These are phyloP conservation scores for Phytophthora pini DNA, from an alignment of 352 stramenopile species.

Conservation along the genomic window DNA sequence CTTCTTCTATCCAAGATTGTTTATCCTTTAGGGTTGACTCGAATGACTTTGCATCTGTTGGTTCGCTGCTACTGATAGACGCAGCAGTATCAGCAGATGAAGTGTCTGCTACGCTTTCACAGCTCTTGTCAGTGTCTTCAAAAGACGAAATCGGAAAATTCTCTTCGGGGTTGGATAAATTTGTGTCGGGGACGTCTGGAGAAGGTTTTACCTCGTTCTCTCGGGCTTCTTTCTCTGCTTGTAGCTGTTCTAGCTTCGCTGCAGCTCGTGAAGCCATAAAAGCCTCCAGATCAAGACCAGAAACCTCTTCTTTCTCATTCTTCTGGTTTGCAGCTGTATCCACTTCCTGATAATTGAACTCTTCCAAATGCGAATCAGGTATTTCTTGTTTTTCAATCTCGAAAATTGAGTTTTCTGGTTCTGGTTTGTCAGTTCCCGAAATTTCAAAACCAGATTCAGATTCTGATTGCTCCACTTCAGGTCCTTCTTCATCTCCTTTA, in stretches of 20 bases:
- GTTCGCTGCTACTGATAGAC: background rate
- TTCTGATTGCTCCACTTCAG: background rate
- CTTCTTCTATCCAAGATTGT: slow-evolving; percentile 21
- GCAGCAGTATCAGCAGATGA: background rate
- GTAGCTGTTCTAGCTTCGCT: slow-evolving; percentile 47
- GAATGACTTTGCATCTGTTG: background rate
- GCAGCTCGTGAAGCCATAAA: slow-evolving; percentile 51
- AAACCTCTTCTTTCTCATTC: slow-evolving; percentile 11
- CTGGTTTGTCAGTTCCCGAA: background rate
- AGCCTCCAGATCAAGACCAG: slow-evolving; percentile 36
- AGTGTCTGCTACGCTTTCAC: background rate
- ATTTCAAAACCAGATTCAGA: slow-evolving; percentile 1
- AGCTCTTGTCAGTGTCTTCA: no score
- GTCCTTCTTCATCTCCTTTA: background rate
- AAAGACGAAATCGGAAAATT: no score
- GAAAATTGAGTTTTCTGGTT: slow-evolving; percentile 1
- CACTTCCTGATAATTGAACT: background rate
- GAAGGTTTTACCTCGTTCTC: background rate
- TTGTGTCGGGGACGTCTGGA: background rate
- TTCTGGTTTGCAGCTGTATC: slow-evolving; percentile 6
- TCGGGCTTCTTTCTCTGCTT: slow-evolving; percentile 36
- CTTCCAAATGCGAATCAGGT: background rate
- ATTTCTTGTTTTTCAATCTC: background rate
- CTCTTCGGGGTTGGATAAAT: background rate
- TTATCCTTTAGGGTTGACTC: background rate